These are phyloP conservation scores for Hypsizygus ulmarius DNA, from an alignment of 1,284 basidiomycete species.

Conservation along the genomic window DNA sequence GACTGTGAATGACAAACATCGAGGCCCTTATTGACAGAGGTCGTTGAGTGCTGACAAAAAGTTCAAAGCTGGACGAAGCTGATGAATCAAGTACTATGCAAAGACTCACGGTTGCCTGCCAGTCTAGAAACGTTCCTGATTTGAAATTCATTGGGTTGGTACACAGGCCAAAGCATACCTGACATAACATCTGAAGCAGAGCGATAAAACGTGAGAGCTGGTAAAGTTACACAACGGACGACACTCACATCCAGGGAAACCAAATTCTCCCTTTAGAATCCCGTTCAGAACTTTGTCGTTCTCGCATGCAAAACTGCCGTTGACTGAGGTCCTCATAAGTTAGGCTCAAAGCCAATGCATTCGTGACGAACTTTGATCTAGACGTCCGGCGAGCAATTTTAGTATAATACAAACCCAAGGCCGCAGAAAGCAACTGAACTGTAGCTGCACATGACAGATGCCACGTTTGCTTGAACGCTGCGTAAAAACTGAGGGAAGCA, in stretches of 20 bases:
- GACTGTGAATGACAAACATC: conserved; percentile 40
- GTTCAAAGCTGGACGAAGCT: not conserved
- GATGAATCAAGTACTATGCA: not conserved
- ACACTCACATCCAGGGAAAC: conserved; percentile 65
- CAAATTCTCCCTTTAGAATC: conserved; percentile 71
- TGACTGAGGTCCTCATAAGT: conserved; percentile 36
- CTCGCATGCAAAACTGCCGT: conserved; percentile 66
- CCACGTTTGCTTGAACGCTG: conserved; percentile 63
- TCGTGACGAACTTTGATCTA: conserved; percentile 40
- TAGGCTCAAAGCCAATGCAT: not conserved
- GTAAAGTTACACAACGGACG: not conserved
- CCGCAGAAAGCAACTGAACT: conserved; percentile 34
- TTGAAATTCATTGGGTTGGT: not conserved
- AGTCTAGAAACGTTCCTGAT: conserved; percentile 25
- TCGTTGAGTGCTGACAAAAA: conserved; percentile 35
- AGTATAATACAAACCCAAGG: not conserved
- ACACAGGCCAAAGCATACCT: conserved; percentile 31
- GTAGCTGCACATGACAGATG: conserved; percentile 71
- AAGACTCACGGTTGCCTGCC: conserved; percentile 33
- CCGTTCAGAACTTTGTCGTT: conserved; percentile 68
- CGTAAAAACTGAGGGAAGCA: conserved; percentile 47
- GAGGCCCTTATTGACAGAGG: conserved; percentile 54
- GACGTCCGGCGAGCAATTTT: not conserved
- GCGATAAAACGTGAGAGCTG: not conserved
- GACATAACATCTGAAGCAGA: conserved; percentile 44